Base-by-base conservation (phyloP, 2,329 filamentous ascomycete genomes). In the Alternaria sp. region DNA sequence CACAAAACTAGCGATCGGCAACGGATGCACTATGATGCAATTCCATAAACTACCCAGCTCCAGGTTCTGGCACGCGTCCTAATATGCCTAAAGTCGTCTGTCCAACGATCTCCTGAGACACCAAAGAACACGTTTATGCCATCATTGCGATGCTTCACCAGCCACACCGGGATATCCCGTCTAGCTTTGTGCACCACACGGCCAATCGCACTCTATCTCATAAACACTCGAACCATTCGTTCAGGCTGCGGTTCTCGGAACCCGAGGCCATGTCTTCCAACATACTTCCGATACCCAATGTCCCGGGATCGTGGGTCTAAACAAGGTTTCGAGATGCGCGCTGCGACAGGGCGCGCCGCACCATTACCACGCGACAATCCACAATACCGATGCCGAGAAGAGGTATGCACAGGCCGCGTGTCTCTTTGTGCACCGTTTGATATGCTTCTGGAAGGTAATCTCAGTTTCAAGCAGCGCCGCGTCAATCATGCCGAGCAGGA, bases 331-430 rank as follows among this genome's bases (percentile, higher is more conserved):
- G 57, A 59, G 38, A 53, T 30, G 27, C n/a, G 48, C 32, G 45
- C n/a, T 64, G 64, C 59, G 50, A 62, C 62, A 41, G 45, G 41
- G 32, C 54, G 28, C 38, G 61, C 57, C 55, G 52, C 64, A 62
- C 62, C 55, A 62, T 58, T 27, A 38, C 28, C 50, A 54, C 34
- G 16, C 43, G 20, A 46, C 46, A 20, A 57, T 46, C 12, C 40
- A 28, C 32, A 50, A 50, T 45, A 44, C 34, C 46, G 40, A 43
- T n/a, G 18, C 25, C 34, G 27, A 44, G 14, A 32, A 50, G 46
- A 50, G 30, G 30, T 22, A 50, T 50, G 49, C 48, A 44, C 46
- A 34, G 45, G 36, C 54, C 40, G 38, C 53, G 10, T 50, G n/a
- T 40, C 53, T 51, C 50, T 50, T 27, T 64, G 32, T 36, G 53